Evolutionary conservation across 345 rosid species (phyloP).

Genomic region (Ceriops tagal): DNA sequence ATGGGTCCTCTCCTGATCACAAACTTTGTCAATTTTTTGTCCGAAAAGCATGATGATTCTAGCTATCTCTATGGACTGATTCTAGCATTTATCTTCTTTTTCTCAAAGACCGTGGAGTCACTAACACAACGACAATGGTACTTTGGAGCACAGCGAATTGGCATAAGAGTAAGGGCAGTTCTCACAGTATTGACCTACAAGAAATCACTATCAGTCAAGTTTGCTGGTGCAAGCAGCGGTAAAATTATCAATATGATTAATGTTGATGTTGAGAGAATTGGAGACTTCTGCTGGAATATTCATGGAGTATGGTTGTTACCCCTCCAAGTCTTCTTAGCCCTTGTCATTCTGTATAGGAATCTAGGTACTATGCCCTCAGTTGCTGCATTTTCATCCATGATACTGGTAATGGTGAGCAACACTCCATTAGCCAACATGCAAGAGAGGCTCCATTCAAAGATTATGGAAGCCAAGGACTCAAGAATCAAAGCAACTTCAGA

Average conservation of each 20-base stretch:
- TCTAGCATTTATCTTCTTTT: conserved; percentile 52
- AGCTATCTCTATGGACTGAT: conserved; percentile 40
- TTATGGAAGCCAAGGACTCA: conserved; percentile 52
- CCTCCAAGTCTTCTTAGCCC: conserved; percentile 54
- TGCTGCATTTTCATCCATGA: conserved; percentile 50
- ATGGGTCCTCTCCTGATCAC: conserved; percentile 59
- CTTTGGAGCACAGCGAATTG: conserved; percentile 63
- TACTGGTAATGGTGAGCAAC: conserved; percentile 60
- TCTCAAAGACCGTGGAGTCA: conserved; percentile 60
- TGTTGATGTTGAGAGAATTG: conserved; percentile 62
- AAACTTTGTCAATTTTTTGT: conserved; percentile 56
- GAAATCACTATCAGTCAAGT: conserved; percentile 47
- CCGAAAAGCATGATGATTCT: conserved; percentile 30
- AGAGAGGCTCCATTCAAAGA: conserved; percentile 46
- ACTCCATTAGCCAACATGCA: conserved; percentile 61
- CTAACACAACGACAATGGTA: conserved; percentile 64
- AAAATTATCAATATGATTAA: conserved; percentile 52
- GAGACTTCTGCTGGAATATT: conserved; percentile 58
- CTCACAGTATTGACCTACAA: conserved; percentile 49
- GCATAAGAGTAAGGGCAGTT: conserved; percentile 52
- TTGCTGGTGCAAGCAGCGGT: conserved; percentile 41
- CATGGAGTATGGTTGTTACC: conserved; percentile 73
- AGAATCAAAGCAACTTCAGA: conserved; percentile 51
- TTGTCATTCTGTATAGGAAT: conserved; percentile 44
- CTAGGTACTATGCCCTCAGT: conserved; percentile 55